Base-by-base conservation (phyloP, 345 rosid genomes). In the Boechera stricta region DNA sequence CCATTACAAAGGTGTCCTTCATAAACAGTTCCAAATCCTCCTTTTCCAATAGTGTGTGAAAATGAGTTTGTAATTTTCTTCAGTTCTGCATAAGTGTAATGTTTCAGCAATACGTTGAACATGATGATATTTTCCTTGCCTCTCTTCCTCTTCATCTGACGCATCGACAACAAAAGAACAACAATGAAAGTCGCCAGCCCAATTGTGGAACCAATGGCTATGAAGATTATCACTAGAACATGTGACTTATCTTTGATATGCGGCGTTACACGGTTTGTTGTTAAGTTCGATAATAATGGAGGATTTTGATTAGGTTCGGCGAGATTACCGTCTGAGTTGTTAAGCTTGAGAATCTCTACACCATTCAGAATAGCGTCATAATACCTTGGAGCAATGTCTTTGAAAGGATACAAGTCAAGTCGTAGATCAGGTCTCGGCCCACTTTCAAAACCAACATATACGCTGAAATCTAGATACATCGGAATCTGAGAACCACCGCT, bases 301-400 rank as follows among this genome's bases (percentile, higher is more conserved):
- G 21, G 21, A 21, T 21, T 21, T 18, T 86, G 87, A 49, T 78
- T 82, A 36, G 73, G 71, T 44, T 75, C 78, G 0, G 77, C 77
- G 5, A 82, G 82, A 36, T 6, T 78, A 21, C 73, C 67, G 0
- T 64, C 3, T 0, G 1, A 0, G 5, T 24, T 11, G 39, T 16
- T 78, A 1, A 77, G 56, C 48, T 82, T 85, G 39, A 87, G 84
- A 58, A 87, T 80, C 80, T 87, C 90, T 33, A 80, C 39, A 4
- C 90, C 88, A 38, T 85, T 85, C 41, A 87, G 45, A 21, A 83
- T 74, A 3, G 72, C 81, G 5, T 82, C 85, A 3, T 66, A 10
- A 33, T 45, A 57, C 0, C 0, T 0, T 6, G 77, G 35, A 0
- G 0, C 1, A 0, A 0, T 0, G 4, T 21, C 0, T 0, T 21